phyloP scores from a whole-genome alignment of 2,329 filamentous ascomycete genomes.

The Rhexocercosporidium sp. region DNA sequence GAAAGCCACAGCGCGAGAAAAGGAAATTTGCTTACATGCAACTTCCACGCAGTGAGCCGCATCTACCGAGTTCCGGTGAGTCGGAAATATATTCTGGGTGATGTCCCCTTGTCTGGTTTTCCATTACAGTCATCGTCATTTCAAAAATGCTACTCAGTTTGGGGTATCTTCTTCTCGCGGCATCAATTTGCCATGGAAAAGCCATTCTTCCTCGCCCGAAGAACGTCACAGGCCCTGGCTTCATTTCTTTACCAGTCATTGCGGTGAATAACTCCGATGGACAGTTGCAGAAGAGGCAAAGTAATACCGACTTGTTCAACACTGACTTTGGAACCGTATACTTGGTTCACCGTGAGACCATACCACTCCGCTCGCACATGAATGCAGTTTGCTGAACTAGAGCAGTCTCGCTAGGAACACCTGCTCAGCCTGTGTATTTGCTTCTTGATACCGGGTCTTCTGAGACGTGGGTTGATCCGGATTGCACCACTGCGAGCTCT shows the following conservation, averaged over 20 bases:
- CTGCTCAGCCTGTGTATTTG: constrained; percentile 11
- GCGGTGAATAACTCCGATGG: neutral
- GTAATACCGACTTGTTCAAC: neutral
- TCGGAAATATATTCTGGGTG: neutral
- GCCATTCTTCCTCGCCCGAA: neutral
- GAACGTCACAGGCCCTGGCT: neutral
- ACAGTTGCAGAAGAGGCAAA: neutral
- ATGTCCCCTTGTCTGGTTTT: neutral
- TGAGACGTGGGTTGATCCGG: constrained; percentile 14
- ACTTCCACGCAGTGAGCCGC: neutral
- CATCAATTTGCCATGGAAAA: neutral
- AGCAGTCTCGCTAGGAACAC: constrained; percentile 6
- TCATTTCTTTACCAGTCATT: neutral
- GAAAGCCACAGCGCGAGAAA: neutral
- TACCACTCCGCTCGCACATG: too few relatives aligned
- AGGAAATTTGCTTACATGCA: neutral
- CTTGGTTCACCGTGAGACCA: neutral
- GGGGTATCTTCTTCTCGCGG: neutral
- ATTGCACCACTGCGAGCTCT: constrained; percentile 1
- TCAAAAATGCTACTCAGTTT: neutral
- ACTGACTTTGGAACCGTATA: constrained; percentile 8
- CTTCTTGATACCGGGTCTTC: constrained; percentile 14
- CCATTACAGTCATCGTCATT: neutral
- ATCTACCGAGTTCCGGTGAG: neutral
- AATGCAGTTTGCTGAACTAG: neutral